phyloP scores from a whole-genome alignment of 495 filamentous ascomycete genomes.

The Xylaria longipes region DNA sequence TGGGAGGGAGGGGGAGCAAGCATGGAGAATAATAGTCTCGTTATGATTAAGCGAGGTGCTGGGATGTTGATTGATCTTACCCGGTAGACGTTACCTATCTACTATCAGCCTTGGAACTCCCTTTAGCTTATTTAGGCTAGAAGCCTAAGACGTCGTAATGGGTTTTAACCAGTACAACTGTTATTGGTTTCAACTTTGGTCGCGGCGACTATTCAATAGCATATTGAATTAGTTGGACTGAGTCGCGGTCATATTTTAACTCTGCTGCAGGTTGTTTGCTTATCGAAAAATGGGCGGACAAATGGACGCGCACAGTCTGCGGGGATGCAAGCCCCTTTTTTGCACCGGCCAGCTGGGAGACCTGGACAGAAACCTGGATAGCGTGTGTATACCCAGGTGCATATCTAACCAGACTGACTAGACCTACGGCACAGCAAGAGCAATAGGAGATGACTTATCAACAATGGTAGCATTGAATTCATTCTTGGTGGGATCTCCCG shows the following conservation, averaged over 20 bases:
- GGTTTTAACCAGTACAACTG: neutral
- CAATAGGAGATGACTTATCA: constrained; percentile 14
- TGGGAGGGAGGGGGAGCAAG: neutral
- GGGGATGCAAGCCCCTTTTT: constrained; percentile 15
- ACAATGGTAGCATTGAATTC: constrained; percentile 15
- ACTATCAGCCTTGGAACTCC: neutral
- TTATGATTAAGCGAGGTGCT: constrained; percentile 14
- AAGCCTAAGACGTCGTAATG: neutral
- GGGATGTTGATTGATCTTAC: neutral
- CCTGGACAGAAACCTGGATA: neutral
- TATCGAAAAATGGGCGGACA: neutral
- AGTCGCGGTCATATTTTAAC: neutral
- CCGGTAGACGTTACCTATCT: neutral
- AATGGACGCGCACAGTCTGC: constrained; percentile 7
- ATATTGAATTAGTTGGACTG: neutral
- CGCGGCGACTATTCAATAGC: neutral
- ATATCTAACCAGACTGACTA: neutral
- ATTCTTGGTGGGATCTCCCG: constrained; percentile 2
- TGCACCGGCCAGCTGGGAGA: neutral
- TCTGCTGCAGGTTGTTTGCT: neutral
- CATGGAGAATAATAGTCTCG: neutral
- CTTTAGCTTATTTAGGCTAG: neutral
- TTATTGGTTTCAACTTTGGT: neutral
- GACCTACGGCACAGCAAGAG: neutral
- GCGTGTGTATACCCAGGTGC: neutral